phyloP scores from a whole-genome alignment of 805 yeast species.

The Teunomyces panamensis region DNA sequence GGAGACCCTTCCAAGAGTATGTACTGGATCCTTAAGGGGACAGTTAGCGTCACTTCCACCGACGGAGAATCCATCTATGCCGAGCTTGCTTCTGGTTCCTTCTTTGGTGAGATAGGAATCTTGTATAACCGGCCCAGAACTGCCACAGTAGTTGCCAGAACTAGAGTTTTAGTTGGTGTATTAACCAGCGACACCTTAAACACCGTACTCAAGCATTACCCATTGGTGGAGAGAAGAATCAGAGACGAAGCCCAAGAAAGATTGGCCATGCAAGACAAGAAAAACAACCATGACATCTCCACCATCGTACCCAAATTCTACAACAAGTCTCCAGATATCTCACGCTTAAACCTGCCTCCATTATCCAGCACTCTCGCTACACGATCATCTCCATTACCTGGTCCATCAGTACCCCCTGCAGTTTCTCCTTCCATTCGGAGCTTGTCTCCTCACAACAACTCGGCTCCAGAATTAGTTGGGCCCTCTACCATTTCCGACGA shows the following conservation, averaged over 20 bases:
- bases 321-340: background rate
- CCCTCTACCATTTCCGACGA: constrained; percentile 16
- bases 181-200: constrained; percentile 62
- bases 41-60: constrained; percentile 71
- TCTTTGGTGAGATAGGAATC: constrained; percentile 79
- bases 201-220: constrained; percentile 58
- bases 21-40: constrained; percentile 78
- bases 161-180: constrained; percentile 65
- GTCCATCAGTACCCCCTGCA: constrained; percentile 15
- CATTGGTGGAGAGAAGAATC: constrained; percentile 62
- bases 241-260: constrained; percentile 81
- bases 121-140: constrained; percentile 73
- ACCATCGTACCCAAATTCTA: background rate
- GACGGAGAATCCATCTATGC: constrained; percentile 78
- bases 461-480: constrained; percentile 7
- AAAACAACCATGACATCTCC: constrained; percentile 42
- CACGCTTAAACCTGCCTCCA: constrained; percentile 4
- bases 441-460: background rate
- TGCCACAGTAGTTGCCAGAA: constrained; percentile 71
- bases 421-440: constrained; percentile 13
- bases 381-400: constrained; percentile 9
- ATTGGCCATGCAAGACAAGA: constrained; percentile 65
- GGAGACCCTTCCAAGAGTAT: constrained; percentile 75
- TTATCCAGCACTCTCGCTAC: constrained; percentile 13
- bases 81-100: constrained; percentile 64